Evolutionary conservation across 305 asterid genomes (phyloP).

Genomic region (Striga hermonthica): DNA sequence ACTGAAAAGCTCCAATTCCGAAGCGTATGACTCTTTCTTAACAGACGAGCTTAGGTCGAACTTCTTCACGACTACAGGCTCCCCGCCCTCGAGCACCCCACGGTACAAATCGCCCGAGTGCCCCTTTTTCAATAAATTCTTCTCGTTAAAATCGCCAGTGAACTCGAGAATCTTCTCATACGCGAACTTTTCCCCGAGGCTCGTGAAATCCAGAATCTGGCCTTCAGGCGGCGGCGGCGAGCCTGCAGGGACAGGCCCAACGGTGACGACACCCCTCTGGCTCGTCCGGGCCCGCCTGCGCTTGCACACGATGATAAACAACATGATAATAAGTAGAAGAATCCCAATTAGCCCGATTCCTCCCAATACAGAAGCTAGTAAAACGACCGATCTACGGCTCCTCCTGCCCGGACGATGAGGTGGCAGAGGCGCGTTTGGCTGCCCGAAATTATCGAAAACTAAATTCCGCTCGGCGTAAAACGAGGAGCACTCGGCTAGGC

Average conservation of each 20-base stretch:
- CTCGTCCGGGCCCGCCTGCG: conserved; percentile 51
- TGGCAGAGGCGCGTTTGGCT: conserved; percentile 41
- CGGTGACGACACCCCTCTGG: conserved; percentile 38
- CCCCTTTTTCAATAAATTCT: conserved; percentile 67
- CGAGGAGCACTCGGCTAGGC: conserved; percentile 47
- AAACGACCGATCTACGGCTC: conserved; percentile 37
- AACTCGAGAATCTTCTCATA: conserved; percentile 76
- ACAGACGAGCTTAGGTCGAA: conserved; percentile 49
- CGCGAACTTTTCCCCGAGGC: conserved; percentile 64
- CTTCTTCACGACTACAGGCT: conserved; percentile 64
- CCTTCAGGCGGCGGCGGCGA: conserved; percentile 50
- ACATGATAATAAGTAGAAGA: conserved; percentile 37
- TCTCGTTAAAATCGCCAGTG: conserved; percentile 59
- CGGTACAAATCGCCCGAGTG: conserved; percentile 80
- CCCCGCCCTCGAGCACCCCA: conserved; percentile 70
- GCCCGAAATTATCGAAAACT: conserved; percentile 69
- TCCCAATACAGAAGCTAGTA: conserved; percentile 71
- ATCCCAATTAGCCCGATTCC: conserved; percentile 48
- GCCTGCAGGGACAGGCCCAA: conserved; percentile 65
- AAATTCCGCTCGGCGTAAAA: conserved; percentile 68
- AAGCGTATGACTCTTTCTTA: conserved; percentile 56
- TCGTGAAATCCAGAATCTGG: conserved; percentile 44
- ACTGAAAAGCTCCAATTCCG: conserved; percentile 66
- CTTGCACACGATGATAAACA: conserved; percentile 47
- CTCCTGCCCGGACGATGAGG: conserved; percentile 38